Conservation (phyloP, 2,329 filamentous ascomycete species). For the Aspergillus glaucus region DNA sequence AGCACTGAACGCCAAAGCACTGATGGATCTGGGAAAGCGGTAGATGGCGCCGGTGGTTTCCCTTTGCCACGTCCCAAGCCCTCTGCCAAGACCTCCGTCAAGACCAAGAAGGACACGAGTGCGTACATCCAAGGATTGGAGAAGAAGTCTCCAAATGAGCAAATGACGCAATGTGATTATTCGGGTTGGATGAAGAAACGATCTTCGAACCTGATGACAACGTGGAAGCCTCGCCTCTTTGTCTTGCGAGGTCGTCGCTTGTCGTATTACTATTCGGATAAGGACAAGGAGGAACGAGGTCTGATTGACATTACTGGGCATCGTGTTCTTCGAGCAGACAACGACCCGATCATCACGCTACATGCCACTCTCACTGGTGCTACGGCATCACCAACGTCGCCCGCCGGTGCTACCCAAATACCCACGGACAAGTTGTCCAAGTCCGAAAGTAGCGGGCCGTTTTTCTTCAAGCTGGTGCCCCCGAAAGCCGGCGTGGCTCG, state of each 20-base stretch:
- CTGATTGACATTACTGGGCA: conserved; percentile 97
- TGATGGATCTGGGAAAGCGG: conserved; percentile 49
- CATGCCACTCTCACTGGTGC: conserved; percentile 89
- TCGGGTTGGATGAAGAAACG: conserved; percentile 99
- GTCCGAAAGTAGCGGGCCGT: conserved; percentile 60
- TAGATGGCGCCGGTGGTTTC: conserved; percentile 41
- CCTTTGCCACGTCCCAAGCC: conserved; percentile 48
- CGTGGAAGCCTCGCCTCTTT: conserved; percentile 96
- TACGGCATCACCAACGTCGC: conserved; percentile 60
- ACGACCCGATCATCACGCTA: conserved; percentile 80
- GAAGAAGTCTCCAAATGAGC: conserved; percentile 73
- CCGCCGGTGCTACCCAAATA: conserved; percentile 34
- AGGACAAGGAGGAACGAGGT: conserved; percentile 86
- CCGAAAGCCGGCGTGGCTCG: conserved; percentile 80
- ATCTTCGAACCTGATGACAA: conserved; percentile 90
- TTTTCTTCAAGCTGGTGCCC: conserved; percentile 97
- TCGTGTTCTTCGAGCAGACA: conserved; percentile 88
- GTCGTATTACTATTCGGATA: conserved; percentile 93
- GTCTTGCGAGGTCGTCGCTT: conserved; percentile 84
- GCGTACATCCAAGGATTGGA: conserved; percentile 83
- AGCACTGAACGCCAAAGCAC: conserved; percentile 66
- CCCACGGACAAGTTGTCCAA: conserved; percentile 18
- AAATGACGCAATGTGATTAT: conserved; percentile 82
- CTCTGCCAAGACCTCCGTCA: conserved; percentile 44
- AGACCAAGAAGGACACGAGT: conserved; percentile 89